Base-by-base conservation (phyloP, 352 stramenopile genomes). In the Blastocystis sp. region DNA sequence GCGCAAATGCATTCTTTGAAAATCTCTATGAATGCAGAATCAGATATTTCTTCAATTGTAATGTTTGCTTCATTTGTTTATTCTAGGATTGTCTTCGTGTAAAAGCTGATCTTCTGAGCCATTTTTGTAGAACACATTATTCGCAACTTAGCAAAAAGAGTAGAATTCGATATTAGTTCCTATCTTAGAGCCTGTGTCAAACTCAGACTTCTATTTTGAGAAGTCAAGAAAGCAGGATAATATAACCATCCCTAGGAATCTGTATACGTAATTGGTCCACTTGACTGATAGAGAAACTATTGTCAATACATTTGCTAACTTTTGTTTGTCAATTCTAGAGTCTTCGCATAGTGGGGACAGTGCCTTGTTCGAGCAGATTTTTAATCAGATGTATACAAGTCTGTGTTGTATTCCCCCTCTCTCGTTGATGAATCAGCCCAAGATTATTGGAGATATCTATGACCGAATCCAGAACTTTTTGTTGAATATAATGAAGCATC, bases 281-380 rank as follows among this genome's bases (percentile, higher is more conserved):
- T 34, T 34, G 29, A 34, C 29, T 34, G 29, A 75, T 23, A 43
- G 41, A 4, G 63, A 75, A 75, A 2, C 3, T 18, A 80, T 80
- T 11, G 11, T 84, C 3, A 47, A 47, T 20, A 37, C 73, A 2
- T 68, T 84, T 43, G 43, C 43, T 3, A 13, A 11, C 3, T 84
- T 84, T 68, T 84, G 43, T 9, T 11, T 84, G 5, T 37, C 29
- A 15, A 47, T 84, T 18, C 73, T 84, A 3, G 47, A 68, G 37
- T 15, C 68, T 29, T 50, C 73, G 7, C 64, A 64, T 18, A 34
- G 53, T 7, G 41, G 8, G 0, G 26, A 84, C 50, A 69, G 29
- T 5, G 47, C n/a, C 2, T 26, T 84, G n/a, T 84, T 84, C 73
- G 39, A 84, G 39, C 20, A 68, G 6, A 84, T 84, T 37, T 84